Percentiles rank a stretch among this genome's conserved stretches.
These are phyloP conservation scores for Gossypium turneri DNA, from an alignment of 345 rosid genomes.

Conservation along the genomic window DNA sequence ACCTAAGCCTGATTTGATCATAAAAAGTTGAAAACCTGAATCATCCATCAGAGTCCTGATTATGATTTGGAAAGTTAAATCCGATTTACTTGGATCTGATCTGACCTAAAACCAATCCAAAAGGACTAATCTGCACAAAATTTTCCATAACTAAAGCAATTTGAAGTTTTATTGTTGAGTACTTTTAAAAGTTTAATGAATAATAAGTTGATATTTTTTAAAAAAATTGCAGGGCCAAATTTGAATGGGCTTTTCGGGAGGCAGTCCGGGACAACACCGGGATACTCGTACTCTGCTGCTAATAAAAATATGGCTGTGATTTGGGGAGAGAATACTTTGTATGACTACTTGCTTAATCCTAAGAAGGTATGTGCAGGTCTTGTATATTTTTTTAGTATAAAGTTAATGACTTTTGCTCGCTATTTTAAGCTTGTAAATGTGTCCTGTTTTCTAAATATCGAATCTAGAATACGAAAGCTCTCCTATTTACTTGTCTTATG, in stretches of 20 bases:
- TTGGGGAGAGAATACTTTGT: conserved; percentile 75
- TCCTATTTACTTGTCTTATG: background rate
- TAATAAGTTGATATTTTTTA: background rate
- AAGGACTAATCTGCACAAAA: background rate
- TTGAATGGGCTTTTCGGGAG: conserved; percentile 87
- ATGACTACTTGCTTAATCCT: conserved; percentile 79
- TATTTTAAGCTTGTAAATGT: background rate
- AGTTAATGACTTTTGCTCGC: background rate
- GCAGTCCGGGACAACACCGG: conserved; percentile 77
- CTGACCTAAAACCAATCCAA: too few relatives aligned
- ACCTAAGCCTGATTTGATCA: background rate
- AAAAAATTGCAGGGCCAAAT: conserved; percentile 59
- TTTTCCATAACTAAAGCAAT: background rate
- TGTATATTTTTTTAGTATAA: background rate
- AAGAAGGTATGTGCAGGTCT: conserved; percentile 50
- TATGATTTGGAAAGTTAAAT: too few relatives aligned
- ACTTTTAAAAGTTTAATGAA: background rate
- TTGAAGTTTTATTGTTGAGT: background rate
- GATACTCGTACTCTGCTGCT: conserved; percentile 82
- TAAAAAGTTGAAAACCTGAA: background rate
- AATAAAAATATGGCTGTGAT: conserved; percentile 79
- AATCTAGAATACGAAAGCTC: background rate
- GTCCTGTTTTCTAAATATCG: background rate
- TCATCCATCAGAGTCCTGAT: background rate
- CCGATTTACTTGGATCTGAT: too few relatives aligned